Percentiles rank a stretch among this genome's conserved stretches.
These are phyloP conservation scores for Diplosphaera chodatii DNA, from an alignment of 139 green algal species.

Conservation along the genomic window DNA sequence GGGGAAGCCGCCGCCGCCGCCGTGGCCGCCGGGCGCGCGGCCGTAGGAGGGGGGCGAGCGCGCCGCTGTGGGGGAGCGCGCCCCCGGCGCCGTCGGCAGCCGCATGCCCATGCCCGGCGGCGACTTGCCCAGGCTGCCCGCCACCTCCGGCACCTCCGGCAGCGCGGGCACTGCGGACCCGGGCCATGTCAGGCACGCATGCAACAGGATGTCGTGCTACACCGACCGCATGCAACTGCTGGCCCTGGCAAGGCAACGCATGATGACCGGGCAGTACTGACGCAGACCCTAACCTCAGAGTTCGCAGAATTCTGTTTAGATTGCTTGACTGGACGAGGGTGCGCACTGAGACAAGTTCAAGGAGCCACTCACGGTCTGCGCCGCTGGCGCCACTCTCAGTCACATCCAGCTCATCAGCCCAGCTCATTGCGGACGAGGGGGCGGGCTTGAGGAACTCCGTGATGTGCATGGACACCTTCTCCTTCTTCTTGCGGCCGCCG, in stretches of 20 bases:
- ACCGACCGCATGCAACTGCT: too few species aligned
- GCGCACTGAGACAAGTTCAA: too few species aligned
- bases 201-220: too few species aligned
- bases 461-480: constrained; percentile 6
- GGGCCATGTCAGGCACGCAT: too few species aligned
- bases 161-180: neutral
- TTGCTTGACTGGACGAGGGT: too few species aligned
- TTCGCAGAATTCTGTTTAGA: too few species aligned
- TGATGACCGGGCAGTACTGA: too few species aligned
- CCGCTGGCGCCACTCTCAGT: constrained; percentile 2
- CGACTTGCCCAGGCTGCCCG: constrained; percentile 1
- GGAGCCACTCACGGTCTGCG: neutral
- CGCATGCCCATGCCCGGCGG: neutral
- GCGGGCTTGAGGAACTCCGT: constrained; percentile 17
- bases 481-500: constrained; percentile 5
- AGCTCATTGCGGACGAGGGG: constrained; percentile 1
- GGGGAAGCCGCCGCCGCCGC: neutral
- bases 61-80: constrained; percentile 1
- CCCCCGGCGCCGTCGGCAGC: neutral
- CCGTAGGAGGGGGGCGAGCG: neutral
- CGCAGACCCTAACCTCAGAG: too few species aligned
- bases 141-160: neutral
- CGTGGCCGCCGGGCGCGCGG: neutral
- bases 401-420: constrained; percentile 14
- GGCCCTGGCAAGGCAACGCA: too few species aligned